Evolutionary conservation across 73 alveolate genomes (phyloP), one percentile per base, ranked within the genome.

Genomic region (Paramecium sexaurelia): DNA sequence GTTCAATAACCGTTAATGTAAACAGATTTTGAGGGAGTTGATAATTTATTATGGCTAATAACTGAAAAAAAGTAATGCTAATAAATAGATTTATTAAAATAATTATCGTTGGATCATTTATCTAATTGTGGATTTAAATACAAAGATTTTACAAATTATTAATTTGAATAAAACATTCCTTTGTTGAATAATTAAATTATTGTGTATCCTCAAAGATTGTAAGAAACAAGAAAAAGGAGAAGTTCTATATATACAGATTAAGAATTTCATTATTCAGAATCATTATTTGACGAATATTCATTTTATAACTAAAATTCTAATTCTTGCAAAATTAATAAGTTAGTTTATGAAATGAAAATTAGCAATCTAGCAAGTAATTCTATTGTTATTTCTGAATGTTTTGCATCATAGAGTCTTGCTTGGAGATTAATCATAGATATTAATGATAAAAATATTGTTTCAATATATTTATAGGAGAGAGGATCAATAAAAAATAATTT

Each of bases 321-420:
- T 27, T 8, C 32, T 36, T 71, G 56, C 35, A 27, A 29, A 33
- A 27, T 71, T 1, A 71, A 71, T 37, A 71, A 37, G 17, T 33
- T 71, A 9, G 86, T 71, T 71, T 71, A 71, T 71, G 86, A 71
- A 71, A 35, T 71, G 56, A 71, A 71, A 71, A 35, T 71, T 7
- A 71, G 61, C 6, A 36, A 71, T 71, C 19, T 33, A 13, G 56
- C 11, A 3, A 11, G 56, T 35, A 22, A 71, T n/a, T 35, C 56
- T 11, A 71, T 37, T 7, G 56, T 71, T 1, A 66, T 66, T 20
- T 71, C 86, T 11, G 56, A 71, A 35, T 71, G 86, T 17, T 71
- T 71, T 71, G 51, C 86, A 1, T 71, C 86, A 5, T 71, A 71
- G 17, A 71, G 86, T 71, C 32, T 37, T 35, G 86, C 86, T 32